Conservation (phyloP, 306 rosid genomes). For the Prunus dulcis region DNA sequence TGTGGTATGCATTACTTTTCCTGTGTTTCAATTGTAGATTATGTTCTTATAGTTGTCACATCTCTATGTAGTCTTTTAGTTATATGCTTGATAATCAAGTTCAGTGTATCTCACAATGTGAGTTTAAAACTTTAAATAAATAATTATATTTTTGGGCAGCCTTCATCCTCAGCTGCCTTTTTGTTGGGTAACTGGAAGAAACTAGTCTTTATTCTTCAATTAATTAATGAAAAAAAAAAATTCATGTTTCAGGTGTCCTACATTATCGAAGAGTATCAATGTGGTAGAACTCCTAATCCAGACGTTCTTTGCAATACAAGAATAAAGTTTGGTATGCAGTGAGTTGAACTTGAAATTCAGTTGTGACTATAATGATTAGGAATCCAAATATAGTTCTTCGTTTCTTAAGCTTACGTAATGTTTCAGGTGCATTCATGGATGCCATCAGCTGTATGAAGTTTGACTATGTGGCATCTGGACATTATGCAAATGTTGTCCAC, state of each 20-base stretch:
- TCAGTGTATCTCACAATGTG: not conserved
- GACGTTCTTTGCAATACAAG: conserved; percentile 96
- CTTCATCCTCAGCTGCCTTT: conserved; percentile 5
- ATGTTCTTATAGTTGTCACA: not conserved
- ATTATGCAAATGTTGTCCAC: conserved; percentile 85
- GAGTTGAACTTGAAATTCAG: conserved; percentile 7
- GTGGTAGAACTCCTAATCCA: conserved; percentile 95
- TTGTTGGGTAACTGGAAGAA: not conserved
- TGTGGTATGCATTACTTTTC: conserved; percentile 51
- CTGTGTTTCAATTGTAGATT: not conserved
- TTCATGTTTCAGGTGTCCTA: conserved; percentile 63
- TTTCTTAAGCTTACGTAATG: not conserved
- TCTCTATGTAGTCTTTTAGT: not conserved
- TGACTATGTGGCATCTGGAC: conserved; percentile 92
- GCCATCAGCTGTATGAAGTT: conserved; percentile 72
- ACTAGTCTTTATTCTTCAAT: not conserved
- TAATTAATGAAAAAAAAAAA: not conserved
- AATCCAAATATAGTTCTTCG: not conserved
- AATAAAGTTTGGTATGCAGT: conserved; percentile 79
- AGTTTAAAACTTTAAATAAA: not conserved
- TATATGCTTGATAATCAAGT: not conserved
- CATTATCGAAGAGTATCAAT: conserved; percentile 77
- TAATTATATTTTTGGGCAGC: not conserved
- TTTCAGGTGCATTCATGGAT: conserved; percentile 90
- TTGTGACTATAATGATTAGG: not conserved